Evolutionary conservation across 345 rosid species (phyloP), one percentile per base, ranked within the genome.

Genomic region (Limnanthes douglasii): DNA sequence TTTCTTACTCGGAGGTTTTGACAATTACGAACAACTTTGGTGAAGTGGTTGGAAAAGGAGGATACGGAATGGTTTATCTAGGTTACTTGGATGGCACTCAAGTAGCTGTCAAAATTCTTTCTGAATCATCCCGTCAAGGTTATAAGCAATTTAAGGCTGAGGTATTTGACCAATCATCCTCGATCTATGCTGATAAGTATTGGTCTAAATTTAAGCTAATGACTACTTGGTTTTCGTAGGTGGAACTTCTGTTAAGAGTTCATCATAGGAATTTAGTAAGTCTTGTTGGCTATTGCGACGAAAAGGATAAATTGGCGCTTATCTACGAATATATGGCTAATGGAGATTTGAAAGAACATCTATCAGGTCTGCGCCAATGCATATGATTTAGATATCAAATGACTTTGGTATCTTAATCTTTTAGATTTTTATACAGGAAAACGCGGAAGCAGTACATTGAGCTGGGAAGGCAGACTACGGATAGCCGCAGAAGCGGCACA

Each of bases 21-120:
- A 55, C 21, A 9, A 56, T 70, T 5, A 70, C 78, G 10, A 52
- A 64, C 29, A 56, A 66, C 18, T 59, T 74, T 26, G 25, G 26
- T 15, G 59, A 28, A 35, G 53, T 56, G 10, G 28, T 63, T 1
- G 83, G 78, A 14, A 46, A 66, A 51, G 78, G 75, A 52, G 72
- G 70, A 1, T 74, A 53, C 23, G 78, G 83, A 31, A 58, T 46
- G 8, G 78, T 74, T n/a, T 69, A 51, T 40, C 60, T 53, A 1
- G 74, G 74, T 3, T 22, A 18, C 6, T 41, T 69, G 1, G 57
- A 53, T 21, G 57, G 53, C n/a, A 35, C 62, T 29, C 48, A 64
- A 56, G 65, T 74, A n/a, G 83, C 78, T 4, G 72, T 74, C 6
- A 70, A 74, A 45, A 39, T 74, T 69, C 55, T 69, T 1, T 66